Evolutionary conservation across 805 yeast species (phyloP).

Genomic region (Wickerhamiella occidentalis): DNA sequence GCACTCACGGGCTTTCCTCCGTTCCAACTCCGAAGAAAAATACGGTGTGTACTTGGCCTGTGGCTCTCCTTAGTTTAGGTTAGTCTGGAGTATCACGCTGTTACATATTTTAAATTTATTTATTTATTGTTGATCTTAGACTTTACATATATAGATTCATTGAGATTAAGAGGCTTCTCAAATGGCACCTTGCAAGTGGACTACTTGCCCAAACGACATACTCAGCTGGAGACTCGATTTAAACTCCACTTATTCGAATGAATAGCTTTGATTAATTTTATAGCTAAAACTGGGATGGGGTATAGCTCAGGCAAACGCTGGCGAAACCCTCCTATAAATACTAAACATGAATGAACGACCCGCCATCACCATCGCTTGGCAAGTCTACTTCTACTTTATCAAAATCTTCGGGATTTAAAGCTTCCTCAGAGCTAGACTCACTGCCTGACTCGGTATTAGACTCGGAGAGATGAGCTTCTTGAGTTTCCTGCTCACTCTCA

Average conservation of each 20-base stretch:
- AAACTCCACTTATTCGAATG: too few species aligned
- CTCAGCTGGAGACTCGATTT: too few species aligned
- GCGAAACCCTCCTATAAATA: not conserved
- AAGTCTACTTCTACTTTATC: slow-evolving; percentile 12
- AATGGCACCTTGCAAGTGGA: too few species aligned
- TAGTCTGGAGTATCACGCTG: slow-evolving; percentile 26
- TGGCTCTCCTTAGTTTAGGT: slow-evolving; percentile 14
- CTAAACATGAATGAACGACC: slow-evolving; percentile 16
- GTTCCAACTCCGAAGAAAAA: slow-evolving; percentile 32
- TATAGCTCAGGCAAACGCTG: too few species aligned
- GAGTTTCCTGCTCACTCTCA: slow-evolving; percentile 14
- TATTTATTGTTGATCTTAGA: too few species aligned
- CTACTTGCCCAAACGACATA: too few species aligned
- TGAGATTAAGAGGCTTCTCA: too few species aligned
- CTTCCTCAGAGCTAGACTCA: slow-evolving; percentile 8
- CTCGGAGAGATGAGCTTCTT: too few species aligned
- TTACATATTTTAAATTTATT: slow-evolving; percentile 19
- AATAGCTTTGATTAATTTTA: too few species aligned
- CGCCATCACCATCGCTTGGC: slow-evolving; percentile 14
- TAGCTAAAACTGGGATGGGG: too few species aligned
- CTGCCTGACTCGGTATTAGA: too few species aligned
- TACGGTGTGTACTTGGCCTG: slow-evolving; percentile 24
- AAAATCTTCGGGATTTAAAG: not conserved
- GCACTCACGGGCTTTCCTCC: slow-evolving; percentile 28
- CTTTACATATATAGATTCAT: too few species aligned